Conservation (phyloP, 2,329 filamentous ascomycete species). For the Fusarium tuaranense region DNA sequence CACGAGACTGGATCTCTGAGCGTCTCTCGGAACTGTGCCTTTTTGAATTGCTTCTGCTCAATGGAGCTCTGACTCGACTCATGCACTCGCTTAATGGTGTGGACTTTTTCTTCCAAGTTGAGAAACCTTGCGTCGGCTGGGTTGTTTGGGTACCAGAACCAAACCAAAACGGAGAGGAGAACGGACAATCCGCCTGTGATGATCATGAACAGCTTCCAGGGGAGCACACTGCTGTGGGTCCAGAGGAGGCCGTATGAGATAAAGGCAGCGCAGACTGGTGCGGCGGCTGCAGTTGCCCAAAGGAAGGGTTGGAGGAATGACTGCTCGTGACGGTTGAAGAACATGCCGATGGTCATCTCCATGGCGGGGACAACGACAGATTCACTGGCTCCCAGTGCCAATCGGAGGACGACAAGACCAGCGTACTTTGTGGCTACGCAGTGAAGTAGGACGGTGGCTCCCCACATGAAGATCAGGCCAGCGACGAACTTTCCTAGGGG, state of each 20-base stretch:
- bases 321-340: constrained; percentile 52
- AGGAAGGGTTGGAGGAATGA: constrained; percentile 49
- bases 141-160: constrained; percentile 52
- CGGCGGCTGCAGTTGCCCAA: constrained; percentile 48
- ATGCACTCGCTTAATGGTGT: constrained; percentile 49
- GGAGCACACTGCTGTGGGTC: constrained; percentile 45
- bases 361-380: constrained; percentile 54
- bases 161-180: constrained; percentile 46
- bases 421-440: constrained; percentile 51
- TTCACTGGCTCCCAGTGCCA: constrained; percentile 52
- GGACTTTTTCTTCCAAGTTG: constrained; percentile 53
- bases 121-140: constrained; percentile 52
- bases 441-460: constrained; percentile 52
- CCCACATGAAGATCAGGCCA: constrained; percentile 49
- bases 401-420: constrained; percentile 51
- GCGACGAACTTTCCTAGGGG: constrained; percentile 53
- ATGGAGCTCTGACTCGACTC: constrained; percentile 47
- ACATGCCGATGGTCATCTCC: constrained; percentile 56
- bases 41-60: constrained; percentile 52
- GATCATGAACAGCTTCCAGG: constrained; percentile 56
- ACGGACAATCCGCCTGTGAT: constrained; percentile 51
- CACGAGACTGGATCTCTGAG: constrained; percentile 48
- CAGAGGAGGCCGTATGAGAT: constrained; percentile 56
- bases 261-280: constrained; percentile 53
- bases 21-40: constrained; percentile 44